Percentiles rank a stretch among this genome's conserved stretches.
Evolutionary conservation across 345 rosid species (phyloP).

Genomic region (Bruguiera sexangula): DNA sequence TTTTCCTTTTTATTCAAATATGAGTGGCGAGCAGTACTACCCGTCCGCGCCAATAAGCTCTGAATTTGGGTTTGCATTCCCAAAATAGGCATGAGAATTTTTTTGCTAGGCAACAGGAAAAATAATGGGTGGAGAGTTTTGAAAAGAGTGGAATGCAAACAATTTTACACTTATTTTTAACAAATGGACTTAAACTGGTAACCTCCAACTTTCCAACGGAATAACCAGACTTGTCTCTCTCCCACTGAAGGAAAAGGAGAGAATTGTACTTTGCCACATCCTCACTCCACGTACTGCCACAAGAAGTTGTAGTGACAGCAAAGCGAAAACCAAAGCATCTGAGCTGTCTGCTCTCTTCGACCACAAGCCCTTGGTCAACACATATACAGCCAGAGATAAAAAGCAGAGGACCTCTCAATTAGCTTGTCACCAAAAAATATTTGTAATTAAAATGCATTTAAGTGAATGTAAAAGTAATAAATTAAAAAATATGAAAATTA

Average conservation of each 20-base stretch:
- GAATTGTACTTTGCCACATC: conserved; percentile 35
- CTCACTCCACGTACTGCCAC: conserved; percentile 22
- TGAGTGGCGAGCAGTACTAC: too few species aligned
- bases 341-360: conserved; percentile 15
- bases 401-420: conserved; percentile 30
- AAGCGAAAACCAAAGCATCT: not conserved
- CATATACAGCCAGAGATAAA: not conserved
- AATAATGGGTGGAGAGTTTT: too few species aligned
- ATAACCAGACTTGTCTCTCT: too few species aligned
- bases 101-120: too few species aligned
- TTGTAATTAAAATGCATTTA: not conserved
- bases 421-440: not conserved
- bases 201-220: too few species aligned
- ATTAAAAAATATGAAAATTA: not conserved
- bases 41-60: too few species aligned
- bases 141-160: too few species aligned
- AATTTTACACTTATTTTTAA: too few species aligned
- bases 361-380: conserved; percentile 6
- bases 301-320: conserved; percentile 9
- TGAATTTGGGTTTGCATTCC: too few species aligned
- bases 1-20: too few species aligned
- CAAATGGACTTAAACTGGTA: too few species aligned
- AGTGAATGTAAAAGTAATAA: not conserved
- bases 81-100: too few species aligned
- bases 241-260: not conserved